Evolutionary conservation across 371 early-diverging fungal species (phyloP), one percentile per base, ranked within the genome.

Genomic region (Rhizopus sp.): DNA sequence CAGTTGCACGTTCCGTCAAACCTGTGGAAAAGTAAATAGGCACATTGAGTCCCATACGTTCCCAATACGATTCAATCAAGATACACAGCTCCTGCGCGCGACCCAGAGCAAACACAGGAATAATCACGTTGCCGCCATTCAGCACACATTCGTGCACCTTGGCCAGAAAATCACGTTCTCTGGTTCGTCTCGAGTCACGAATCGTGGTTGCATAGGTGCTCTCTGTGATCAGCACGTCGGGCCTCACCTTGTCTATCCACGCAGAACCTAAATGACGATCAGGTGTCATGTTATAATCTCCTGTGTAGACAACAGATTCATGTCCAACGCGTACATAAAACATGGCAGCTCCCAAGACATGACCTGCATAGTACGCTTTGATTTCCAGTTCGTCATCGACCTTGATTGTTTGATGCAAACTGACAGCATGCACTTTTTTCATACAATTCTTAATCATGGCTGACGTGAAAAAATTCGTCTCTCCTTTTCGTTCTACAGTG

Each of bases 261-360:
- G 99, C 99, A 7, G 90, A 82, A 7, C 96, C 96, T 29, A 98
- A 72, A 68, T 98, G 98, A 40, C 93, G 84, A 79, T 98, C 98
- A 0, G 97, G 93, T 3, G 95, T 93, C 92, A 95, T 98, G 68
- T 97, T 98, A 80, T 93, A 98, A 72, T 98, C 99, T 30, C 99
- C 99, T 4, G 99, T 98, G 69, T 98, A 98, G 4, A 98, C 93
- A 2, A 94, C 81, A 2, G 91, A 89, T 57, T 93, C 91, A 48
- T 83, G 74, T 4, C 92, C 92, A 0, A 86, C 88, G 4, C 85
- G 77, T 8, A 93, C 84, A 64, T 95, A 89, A 61, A 96, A 92
- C 98, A 98, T 98, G 32, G 93, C 97, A 0, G 99, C 99, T 3
- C 99, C 99, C n/a, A 98, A 80, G 8, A 98, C 99, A 67, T 98